phyloP scores from a whole-genome alignment of 345 rosid species.

The Garcia nutans region DNA sequence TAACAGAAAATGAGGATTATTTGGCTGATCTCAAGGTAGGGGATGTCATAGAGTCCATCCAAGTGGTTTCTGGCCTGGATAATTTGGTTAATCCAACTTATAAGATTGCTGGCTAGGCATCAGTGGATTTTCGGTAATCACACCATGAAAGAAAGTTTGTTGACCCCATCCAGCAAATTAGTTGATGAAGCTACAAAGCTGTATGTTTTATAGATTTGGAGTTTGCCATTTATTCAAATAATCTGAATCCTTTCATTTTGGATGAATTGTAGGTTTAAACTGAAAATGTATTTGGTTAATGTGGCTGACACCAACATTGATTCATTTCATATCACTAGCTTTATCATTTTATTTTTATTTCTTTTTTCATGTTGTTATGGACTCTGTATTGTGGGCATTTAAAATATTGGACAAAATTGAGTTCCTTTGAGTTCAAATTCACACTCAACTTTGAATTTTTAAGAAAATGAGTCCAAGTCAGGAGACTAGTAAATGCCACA shows the following conservation, averaged over 20 bases:
- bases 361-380: no score
- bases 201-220: constrained; percentile 7
- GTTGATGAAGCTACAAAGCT: background rate
- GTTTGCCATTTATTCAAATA: background rate
- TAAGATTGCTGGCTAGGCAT: constrained; percentile 76
- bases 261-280: constrained; percentile 1
- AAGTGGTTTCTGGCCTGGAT: constrained; percentile 92
- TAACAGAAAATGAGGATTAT: constrained; percentile 74
- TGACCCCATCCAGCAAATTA: background rate
- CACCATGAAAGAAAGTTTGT: background rate
- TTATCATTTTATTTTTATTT: background rate
- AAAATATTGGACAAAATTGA: no score
- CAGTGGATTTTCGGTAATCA: background rate
- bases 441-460: no score
- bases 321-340: background rate
- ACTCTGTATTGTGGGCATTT: background rate
- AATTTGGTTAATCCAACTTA: constrained; percentile 90
- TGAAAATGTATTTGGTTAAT: constrained; percentile 27
- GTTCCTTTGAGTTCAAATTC: no score
- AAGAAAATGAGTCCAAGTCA: no score
- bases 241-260: constrained; percentile 3
- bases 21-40: constrained; percentile 98
- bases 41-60: constrained; percentile 82
- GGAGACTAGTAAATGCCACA: no score
- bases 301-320: background rate